Conservation (phyloP, 2,329 filamentous ascomycete species). For the Penicillium crustosum region DNA sequence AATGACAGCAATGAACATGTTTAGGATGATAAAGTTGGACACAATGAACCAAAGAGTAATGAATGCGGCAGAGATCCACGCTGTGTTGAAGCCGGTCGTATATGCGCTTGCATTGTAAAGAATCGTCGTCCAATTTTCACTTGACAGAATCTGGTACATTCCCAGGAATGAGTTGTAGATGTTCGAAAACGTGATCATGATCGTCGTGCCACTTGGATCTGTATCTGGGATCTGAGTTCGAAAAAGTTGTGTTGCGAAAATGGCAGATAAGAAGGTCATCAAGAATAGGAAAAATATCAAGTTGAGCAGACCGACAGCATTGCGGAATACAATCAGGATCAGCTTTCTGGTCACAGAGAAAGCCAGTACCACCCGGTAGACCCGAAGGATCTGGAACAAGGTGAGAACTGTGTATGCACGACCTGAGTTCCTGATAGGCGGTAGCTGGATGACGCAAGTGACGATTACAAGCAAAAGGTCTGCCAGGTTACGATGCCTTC, state of each 20-base stretch:
- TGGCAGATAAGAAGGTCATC: slow-evolving; percentile 88
- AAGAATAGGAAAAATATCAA: slow-evolving; percentile 95
- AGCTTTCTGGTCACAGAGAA: slow-evolving; percentile 84
- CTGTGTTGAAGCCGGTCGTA: slow-evolving; percentile 65
- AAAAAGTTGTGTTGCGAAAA: slow-evolving; percentile 91
- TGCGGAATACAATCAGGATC: slow-evolving; percentile 83
- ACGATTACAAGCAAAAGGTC: slow-evolving; percentile 78
- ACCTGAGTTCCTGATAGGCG: slow-evolving; percentile 70
- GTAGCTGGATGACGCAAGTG: slow-evolving; percentile 82
- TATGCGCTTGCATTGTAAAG: slow-evolving; percentile 78
- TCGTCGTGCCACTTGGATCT: slow-evolving; percentile 62
- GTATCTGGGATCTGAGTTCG: slow-evolving; percentile 73
- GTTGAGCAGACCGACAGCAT: slow-evolving; percentile 87
- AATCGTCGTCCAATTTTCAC: slow-evolving; percentile 90
- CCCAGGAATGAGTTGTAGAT: slow-evolving; percentile 96
- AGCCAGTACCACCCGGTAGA: slow-evolving; percentile 87
- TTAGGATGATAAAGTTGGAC: slow-evolving; percentile 91
- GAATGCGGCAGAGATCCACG: slow-evolving; percentile 90
- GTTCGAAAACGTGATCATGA: slow-evolving; percentile 76
- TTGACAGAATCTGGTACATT: slow-evolving; percentile 96
- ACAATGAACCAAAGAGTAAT: slow-evolving; percentile 95
- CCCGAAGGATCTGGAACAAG: slow-evolving; percentile 87
- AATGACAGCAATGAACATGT: slow-evolving; percentile 99
- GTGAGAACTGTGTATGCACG: slow-evolving; percentile 82
- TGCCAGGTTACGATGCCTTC: slow-evolving; percentile 70